A percentile compares a stretch with the other conserved stretches of the same genome.
Conservation (phyloP, 2,329 filamentous ascomycete species). For the Acarospora socialis region DNA sequence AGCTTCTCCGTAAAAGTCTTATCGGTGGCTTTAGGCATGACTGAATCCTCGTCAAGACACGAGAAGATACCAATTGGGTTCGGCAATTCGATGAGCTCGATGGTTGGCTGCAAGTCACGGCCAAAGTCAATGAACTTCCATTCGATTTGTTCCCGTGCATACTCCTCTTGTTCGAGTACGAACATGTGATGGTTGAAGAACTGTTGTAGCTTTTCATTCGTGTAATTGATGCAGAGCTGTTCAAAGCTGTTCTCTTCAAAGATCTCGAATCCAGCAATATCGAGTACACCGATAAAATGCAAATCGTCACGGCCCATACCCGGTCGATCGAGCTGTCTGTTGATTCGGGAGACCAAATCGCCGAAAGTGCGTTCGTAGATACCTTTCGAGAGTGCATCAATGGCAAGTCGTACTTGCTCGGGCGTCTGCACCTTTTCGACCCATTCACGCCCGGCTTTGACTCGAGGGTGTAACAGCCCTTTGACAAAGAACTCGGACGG, state of each 20-base stretch:
- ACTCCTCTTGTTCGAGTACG: conserved; percentile 94
- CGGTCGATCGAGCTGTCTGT: conserved; percentile 75
- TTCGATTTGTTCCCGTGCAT: conserved; percentile 92
- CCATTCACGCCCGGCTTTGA: conserved; percentile 94
- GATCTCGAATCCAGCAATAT: conserved; percentile 98
- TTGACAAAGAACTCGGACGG: conserved; percentile 72
- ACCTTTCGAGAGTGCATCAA: conserved; percentile 88
- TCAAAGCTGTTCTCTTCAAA: conserved; percentile 98
- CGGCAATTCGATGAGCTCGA: conserved; percentile 87
- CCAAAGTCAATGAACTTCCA: conserved; percentile 99
- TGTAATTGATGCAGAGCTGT: conserved; percentile 98
- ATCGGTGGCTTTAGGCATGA: conserved; percentile 98
- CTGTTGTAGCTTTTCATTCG: conserved; percentile 96
- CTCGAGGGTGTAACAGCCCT: conserved; percentile 77
- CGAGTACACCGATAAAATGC: conserved; percentile 91
- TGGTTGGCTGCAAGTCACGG: conserved; percentile 89
- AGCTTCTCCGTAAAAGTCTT: conserved; percentile 95
- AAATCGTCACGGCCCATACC: conserved; percentile 74
- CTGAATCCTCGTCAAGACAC: conserved; percentile 90
- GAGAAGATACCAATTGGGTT: conserved; percentile 99
- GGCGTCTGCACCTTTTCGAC: conserved; percentile 97
- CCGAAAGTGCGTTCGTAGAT: conserved; percentile 96
- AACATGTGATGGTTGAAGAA: conserved; percentile 99
- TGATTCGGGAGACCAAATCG: conserved; percentile 82
- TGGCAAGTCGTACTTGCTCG: conserved; percentile 78